phyloP scores from a whole-genome alignment of 352 stramenopile genomes.

The Pelagophyceae sp. region DNA sequence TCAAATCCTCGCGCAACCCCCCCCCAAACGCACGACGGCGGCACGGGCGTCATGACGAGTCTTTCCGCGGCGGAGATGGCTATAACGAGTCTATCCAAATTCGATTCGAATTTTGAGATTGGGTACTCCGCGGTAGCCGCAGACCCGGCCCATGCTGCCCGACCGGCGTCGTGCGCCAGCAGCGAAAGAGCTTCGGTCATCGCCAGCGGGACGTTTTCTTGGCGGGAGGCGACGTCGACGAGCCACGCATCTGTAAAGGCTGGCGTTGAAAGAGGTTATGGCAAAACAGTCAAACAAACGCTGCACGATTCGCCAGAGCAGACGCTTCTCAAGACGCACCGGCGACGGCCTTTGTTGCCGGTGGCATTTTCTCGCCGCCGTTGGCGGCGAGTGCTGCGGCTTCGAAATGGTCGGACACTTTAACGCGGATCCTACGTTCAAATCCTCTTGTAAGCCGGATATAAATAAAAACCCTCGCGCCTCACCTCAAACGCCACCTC shows the following conservation, averaged over 20 bases:
- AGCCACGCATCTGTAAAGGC: too few relatives aligned
- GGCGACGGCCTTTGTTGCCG: too few relatives aligned
- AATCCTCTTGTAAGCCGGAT: too few relatives aligned
- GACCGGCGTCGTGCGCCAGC: background rate
- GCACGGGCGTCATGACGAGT: background rate
- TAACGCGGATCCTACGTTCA: background rate
- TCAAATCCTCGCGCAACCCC: too few relatives aligned
- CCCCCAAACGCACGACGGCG: too few relatives aligned
- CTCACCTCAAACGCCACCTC: constrained; percentile 1
- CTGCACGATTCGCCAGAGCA: too few relatives aligned
- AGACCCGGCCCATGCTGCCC: too few relatives aligned
- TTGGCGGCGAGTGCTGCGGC: background rate
- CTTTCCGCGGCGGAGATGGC: background rate
- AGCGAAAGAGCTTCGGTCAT: background rate
- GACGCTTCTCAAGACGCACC: too few relatives aligned
- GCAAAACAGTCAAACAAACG: too few relatives aligned
- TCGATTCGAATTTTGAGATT: background rate
- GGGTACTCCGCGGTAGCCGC: background rate
- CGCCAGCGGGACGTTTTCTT: background rate
- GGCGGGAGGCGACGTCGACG: background rate
- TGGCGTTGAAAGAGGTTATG: too few relatives aligned
- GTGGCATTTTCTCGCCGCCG: too few relatives aligned
- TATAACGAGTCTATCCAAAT: background rate
- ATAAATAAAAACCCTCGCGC: too few relatives aligned
- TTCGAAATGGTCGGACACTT: background rate